Conservation (phyloP, 2,329 filamentous ascomycete genomes). For the Hymenoscyphus linearis region DNA sequence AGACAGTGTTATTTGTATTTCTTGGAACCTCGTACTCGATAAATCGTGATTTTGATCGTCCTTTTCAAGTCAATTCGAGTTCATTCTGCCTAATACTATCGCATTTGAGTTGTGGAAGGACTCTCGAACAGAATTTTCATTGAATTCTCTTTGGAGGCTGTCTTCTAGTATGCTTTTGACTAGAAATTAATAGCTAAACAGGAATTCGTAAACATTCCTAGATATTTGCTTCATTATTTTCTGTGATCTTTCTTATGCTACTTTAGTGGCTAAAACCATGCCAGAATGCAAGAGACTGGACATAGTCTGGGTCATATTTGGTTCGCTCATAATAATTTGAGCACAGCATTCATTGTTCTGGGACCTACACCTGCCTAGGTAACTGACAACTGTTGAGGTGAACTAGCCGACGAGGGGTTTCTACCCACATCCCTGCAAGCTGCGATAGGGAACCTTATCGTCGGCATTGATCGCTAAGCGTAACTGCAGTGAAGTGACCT, state of each 20-base stretch:
- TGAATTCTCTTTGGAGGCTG: too few relatives aligned
- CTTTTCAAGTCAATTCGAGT: neutral
- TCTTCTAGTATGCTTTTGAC: too few relatives aligned
- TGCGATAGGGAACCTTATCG: slow-evolving; percentile 15
- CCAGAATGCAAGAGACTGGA: neutral
- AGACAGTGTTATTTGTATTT: neutral
- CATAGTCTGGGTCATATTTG: neutral
- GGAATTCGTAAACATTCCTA: too few relatives aligned
- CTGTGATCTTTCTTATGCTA: neutral
- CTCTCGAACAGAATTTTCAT: too few relatives aligned
- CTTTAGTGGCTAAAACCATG: neutral
- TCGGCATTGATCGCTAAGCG: slow-evolving; percentile 1
- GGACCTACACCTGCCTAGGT: too few relatives aligned
- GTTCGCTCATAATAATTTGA: neutral
- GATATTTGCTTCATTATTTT: neutral
- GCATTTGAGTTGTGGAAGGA: neutral
- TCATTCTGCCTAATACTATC: neutral
- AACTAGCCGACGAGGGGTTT: slow-evolving; percentile 1
- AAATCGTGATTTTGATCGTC: neutral
- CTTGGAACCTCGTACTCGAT: neutral
- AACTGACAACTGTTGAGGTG: neutral
- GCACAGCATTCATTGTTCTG: neutral
- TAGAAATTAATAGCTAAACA: too few relatives aligned
- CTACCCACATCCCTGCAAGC: neutral
- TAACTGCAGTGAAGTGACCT: neutral